Base-by-base conservation (phyloP, 2,329 filamentous ascomycete species). In the Didymella pomorum region DNA sequence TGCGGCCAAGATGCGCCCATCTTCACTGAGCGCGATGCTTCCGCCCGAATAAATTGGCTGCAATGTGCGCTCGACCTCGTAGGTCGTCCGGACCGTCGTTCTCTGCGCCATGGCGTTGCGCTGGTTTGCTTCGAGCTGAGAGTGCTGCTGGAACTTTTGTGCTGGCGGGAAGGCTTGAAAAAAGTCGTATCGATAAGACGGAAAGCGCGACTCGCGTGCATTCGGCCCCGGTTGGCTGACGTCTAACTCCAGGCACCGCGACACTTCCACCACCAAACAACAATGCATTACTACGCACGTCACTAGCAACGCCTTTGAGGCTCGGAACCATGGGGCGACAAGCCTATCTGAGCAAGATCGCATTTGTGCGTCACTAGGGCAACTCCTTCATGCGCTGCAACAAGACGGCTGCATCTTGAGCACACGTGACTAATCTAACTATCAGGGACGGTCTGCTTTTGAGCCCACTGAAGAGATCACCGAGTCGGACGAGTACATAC, bases 41-140 rank as follows among this genome's bases (percentile, higher is more conserved):
- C 95, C 95, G 53, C 95, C 95, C 2, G 94, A 97, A 74, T 95
- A 97, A 48, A 98, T 94, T 20, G 95, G 95, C 69, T 93, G 91
- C 55, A 99, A 90, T 46, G 92, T 91, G 71, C 90, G 87, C 65
- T 85, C 85, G 58, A 90, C 86, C 72, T 96, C 91, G 77, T 97
- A 99, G 3, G 94, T 97, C 57, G 93, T 97, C 82, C 93, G 96
- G 68, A 84, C 77, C 39, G 80, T 80, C 61, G 83, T 78, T 76
- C 84, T 83, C 71, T 84, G 84, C 67, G 81, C 80, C 82, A 84
- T 84, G 57, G 61, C 60, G 56, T 58, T 60, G 44, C 39, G 46
- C 46, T 46, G 48, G 9, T 46, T 52, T 63, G 47, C 42, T 45
- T 29, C 23, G 60, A 57, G 52, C 53, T 42, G 45, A 39, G 48